These are phyloP conservation scores for Hypoxylon rickii DNA, from an alignment of 495 filamentous ascomycete genomes.

Conservation along the genomic window DNA sequence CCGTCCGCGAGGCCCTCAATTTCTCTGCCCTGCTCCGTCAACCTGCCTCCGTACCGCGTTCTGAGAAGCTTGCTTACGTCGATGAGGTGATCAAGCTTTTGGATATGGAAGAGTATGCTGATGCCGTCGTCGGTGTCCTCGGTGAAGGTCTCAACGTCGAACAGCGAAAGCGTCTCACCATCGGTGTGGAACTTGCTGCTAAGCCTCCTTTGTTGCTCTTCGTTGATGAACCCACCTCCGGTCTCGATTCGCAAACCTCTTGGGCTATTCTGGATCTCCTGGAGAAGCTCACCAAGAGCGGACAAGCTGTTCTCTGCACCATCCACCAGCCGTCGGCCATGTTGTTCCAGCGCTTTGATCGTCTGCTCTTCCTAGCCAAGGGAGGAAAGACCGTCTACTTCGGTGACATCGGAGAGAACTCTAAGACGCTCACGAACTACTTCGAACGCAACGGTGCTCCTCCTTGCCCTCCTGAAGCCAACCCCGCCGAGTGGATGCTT, in stretches of 20 bases:
- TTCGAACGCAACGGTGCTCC: conserved; percentile 80
- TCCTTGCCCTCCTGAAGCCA: conserved; percentile 75
- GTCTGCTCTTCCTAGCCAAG: conserved; percentile 77
- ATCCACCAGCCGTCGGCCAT: conserved; percentile 93
- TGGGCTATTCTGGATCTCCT: conserved; percentile 82
- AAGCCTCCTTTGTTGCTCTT: conserved; percentile 90
- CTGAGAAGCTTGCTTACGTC: conserved; percentile 84
- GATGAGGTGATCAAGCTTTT: conserved; percentile 90
- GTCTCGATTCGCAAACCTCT: conserved; percentile 82
- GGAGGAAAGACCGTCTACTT: conserved; percentile 91
- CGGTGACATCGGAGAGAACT: conserved; percentile 84
- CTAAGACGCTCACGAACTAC: conserved; percentile 71
- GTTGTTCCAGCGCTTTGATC: conserved; percentile 90
- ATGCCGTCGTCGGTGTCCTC: conserved; percentile 84
- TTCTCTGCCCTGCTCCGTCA: conserved; percentile 88
- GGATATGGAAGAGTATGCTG: conserved; percentile 85
- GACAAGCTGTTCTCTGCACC: conserved; percentile 87
- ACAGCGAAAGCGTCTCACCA: conserved; percentile 85
- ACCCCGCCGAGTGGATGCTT: conserved; percentile 96
- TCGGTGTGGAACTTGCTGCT: conserved; percentile 89
- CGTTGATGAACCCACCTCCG: conserved; percentile 87
- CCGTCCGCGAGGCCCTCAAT: conserved; percentile 81
- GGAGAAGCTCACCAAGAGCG: conserved; percentile 78
- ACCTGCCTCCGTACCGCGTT: conserved; percentile 65
- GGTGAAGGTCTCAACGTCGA: conserved; percentile 93